These are phyloP conservation scores for Moniliophthora roreri DNA, from an alignment of 1,284 basidiomycete species.

Conservation along the genomic window DNA sequence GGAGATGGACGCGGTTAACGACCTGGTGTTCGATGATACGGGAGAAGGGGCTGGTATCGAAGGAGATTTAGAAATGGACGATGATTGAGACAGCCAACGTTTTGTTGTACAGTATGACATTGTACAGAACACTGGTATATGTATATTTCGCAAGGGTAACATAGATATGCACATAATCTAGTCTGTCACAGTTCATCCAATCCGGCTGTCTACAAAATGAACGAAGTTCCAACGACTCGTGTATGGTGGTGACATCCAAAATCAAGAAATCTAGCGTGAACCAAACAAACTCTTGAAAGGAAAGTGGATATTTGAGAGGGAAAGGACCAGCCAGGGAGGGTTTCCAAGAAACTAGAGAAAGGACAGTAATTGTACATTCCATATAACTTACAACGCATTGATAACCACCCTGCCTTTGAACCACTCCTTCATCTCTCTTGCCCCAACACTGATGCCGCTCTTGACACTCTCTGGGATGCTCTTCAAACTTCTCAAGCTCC, in stretches of 20 bases:
- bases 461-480: conserved; percentile 32
- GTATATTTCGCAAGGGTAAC: not conserved
- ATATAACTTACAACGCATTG: conserved; percentile 1
- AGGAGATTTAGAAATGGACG: conserved; percentile 73
- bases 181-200: not conserved
- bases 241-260: not conserved
- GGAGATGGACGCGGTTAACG: conserved; percentile 30
- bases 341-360: not conserved
- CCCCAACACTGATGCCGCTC: conserved; percentile 35
- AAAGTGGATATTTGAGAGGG: not conserved
- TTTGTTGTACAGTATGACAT: too few species aligned
- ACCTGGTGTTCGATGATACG: conserved; percentile 58
- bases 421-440: conserved; percentile 27
- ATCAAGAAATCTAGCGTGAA: not conserved
- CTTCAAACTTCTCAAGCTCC: conserved; percentile 40
- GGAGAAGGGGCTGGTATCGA: conserved; percentile 70
- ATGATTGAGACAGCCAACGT: conserved; percentile 33
- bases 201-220: not conserved
- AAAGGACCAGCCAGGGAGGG: not conserved
- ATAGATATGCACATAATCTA: conserved; percentile 3
- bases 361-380: not conserved
- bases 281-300: not conserved
- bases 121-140: too few species aligned
- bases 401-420: conserved; percentile 14
- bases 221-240: too few species aligned